Evolutionary conservation across 805 yeast species (phyloP), one percentile per base, ranked within the genome.

Genomic region (Barnettozyma botsteinii): DNA sequence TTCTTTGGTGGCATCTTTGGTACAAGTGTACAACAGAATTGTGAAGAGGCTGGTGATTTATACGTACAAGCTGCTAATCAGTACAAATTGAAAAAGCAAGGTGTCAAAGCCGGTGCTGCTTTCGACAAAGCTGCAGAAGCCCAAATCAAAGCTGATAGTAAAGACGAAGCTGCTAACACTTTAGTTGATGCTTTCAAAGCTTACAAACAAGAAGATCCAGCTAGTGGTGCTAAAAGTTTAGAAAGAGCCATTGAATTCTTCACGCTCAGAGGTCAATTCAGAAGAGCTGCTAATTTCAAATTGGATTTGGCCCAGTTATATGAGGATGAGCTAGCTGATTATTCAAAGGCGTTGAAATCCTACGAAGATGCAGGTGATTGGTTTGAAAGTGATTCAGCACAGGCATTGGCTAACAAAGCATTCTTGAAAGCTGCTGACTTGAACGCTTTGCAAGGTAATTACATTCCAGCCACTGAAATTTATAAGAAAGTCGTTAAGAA

Each of bases 321-420:
- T 57, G 98, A 91, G 62, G 73, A 74, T 33, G 85, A 82, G 35
- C 65, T 86, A 17, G 73, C 73, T 36, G 91, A 89, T 54, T 61
- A 67, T 24, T 66, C 70, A 19, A 75, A 75, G 50, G 97, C 98
- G 6, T 72, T 82, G 38, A 70, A 70, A 40, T 77, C 88, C 22
- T 91, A 83, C 58, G 95, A 88, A 57, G 85, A 82, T 53, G 96
- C 98, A 10, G 96, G 96, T 30, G 98, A 93, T 56, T 93, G 96
- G 89, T 89, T 83, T 58, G 75, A 78, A 40, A 86, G 91, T 46
- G 99, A 93, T 63, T 89, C 87, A 43, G 97, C 98, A 0, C 83
- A 82, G 47, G 95, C 97, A 8, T 61, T 91, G 41, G 77, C 95
- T 20, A 88, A 81, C 64, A 93, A 93, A 66, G 89, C 94, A 19